Base-by-base conservation (phyloP, 2,329 filamentous ascomycete genomes). In the Colletotrichum tamarilloi region DNA sequence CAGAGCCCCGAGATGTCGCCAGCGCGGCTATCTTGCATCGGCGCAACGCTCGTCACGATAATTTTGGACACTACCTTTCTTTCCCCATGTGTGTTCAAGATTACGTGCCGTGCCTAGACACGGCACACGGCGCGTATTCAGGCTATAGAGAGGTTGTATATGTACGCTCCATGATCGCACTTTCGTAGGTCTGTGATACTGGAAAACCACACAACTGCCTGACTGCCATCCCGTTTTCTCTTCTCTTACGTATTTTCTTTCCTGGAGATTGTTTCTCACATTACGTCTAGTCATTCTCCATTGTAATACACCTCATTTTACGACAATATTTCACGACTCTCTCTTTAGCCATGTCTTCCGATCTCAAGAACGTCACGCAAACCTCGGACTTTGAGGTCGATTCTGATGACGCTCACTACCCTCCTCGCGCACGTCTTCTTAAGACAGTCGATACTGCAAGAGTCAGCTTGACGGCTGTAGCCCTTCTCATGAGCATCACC, bases 301-400 rank as follows among this genome's bases (percentile, higher is more conserved):
- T 63, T 56, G 19, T 59, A 9, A 55, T 58, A 22, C 19, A n/a
- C 35, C 52, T 49, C 53, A 53, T 63, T 65, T 12, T 67, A 16
- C 26, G 28, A 28, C 24, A 5, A 30, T 57, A 7, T 28, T 72
- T 14, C 11, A 5, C 22, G 28, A 38, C 22, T 28, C 55, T 28
- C 28, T 46, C 12, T 8, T 14, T 7, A 53, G 30, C 30, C 62
- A 74, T 74, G 72, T 72, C 72, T 63, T 49, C 77, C 75, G 79
- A 82, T 57, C 76, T 77, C 52, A 87, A 88, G 77, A 82, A 80
- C 62, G 80, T 83, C 68, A 77, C 81, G 53, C 84, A 84, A 46
- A 78, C 83, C 62, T 87, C 87, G 71, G 85, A 87, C 75, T 87
- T 87, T 74, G 87, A 90, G 79, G 80, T 84, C 71, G 85, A 88